A percentile compares a stretch with the other conserved stretches of the same genome.
These are phyloP conservation scores for Prasinococcaceae sp. DNA, from an alignment of 139 green algal species.

Conservation along the genomic window DNA sequence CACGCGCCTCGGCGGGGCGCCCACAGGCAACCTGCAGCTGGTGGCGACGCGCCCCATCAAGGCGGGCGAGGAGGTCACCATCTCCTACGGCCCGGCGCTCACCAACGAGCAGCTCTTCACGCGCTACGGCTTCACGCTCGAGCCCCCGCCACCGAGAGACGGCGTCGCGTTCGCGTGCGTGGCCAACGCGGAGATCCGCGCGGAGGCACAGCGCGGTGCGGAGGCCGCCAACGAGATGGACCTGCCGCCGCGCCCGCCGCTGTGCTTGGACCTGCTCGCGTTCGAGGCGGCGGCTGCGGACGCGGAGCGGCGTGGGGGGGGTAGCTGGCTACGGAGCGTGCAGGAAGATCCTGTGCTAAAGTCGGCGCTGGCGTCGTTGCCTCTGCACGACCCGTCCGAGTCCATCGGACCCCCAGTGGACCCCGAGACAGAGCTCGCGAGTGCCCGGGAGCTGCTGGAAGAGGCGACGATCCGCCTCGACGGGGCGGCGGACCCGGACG, in stretches of 20 bases:
- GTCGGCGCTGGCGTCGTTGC: neutral
- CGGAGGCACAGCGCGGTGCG: neutral
- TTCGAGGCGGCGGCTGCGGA: neutral
- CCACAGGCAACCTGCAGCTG: slow-evolving; percentile 20
- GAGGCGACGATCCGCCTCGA: neutral
- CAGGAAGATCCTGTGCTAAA: neutral
- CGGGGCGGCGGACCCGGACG: neutral
- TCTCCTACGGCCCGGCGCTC: slow-evolving; percentile 34
- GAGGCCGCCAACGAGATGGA: neutral
- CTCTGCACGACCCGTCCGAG: neutral
- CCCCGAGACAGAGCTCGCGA: neutral
- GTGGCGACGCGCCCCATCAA: slow-evolving; percentile 25
- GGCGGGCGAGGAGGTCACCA: slow-evolving; percentile 29
- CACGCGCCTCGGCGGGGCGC: neutral
- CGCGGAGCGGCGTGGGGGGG: too few relatives aligned
- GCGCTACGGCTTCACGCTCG: slow-evolving; percentile 38
- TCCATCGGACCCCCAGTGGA: too few relatives aligned
- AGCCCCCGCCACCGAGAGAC: neutral
- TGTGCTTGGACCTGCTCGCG: neutral
- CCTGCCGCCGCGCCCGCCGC: too few relatives aligned
- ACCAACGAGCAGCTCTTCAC: slow-evolving; percentile 32
- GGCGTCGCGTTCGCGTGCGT: neutral
- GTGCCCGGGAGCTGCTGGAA: neutral
- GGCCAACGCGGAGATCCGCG: neutral
- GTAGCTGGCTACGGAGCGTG: neutral